Evolutionary conservation across 2,329 filamentous ascomycete genomes (phyloP), one percentile per base, ranked within the genome.

Genomic region (Claviceps spartinae): DNA sequence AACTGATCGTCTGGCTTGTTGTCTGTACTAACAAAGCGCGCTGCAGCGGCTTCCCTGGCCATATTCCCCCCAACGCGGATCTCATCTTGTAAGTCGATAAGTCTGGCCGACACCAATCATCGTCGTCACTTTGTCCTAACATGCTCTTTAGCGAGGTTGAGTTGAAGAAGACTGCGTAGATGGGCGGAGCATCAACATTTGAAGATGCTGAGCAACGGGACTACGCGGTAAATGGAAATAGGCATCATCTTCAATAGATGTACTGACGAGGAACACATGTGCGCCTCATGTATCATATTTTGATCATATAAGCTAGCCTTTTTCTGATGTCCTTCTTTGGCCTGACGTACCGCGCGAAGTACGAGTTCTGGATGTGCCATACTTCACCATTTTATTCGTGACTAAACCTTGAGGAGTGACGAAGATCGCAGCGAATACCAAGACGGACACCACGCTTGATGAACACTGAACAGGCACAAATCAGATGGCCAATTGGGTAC

Each of bases 21-120:
- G 16, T 13, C 20, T 18, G n/a, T 16, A 48, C 52, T 50, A 18
- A 53, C 44, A 34, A 24, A 6, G 11, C 24, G 13, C 22, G n/a
- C 54, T 56, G 54, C 57, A 89, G 86, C 60, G 88, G 88, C 52
- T 93, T 90, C 73, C 81, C 85, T 37, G 83, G 81, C 53, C 74
- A 83, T 62, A 94, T 95, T 57, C 88, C 88, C 55, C 69, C 49
- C 6, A 42, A 51, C 38, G 14, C 49, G 16, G 14, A 22, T 9
- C 49, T 51, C 24, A 45, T 54, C 26, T 54, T 54, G 53, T 54
- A 26, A 47, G 45, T 47, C 9, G n/a, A 13, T 34, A 34, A 11
- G 9, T 34, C 30, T 34, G 9, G 3, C 3, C 9, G 30, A 34
- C 30, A 34, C 11, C 30, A 36, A 18, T 36, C 13, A 13, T 37